Percentiles rank a stretch among this genome's conserved stretches.
These are phyloP conservation scores for Chenopodium formosanum DNA, from an alignment of 148 eudicot genomes.

Conservation along the genomic window DNA sequence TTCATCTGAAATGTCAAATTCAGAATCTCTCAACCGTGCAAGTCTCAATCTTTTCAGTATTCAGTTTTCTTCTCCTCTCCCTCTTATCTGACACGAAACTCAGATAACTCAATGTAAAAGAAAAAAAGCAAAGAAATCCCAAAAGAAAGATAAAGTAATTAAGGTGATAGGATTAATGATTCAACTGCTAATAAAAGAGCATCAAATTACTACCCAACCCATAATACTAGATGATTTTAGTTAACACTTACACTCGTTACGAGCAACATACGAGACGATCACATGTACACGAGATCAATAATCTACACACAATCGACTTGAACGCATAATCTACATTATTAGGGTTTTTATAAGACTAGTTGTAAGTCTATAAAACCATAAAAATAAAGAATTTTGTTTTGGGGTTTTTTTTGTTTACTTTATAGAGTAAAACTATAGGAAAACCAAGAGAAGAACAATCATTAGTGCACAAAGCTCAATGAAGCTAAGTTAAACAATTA, in stretches of 20 bases:
- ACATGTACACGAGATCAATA: no score
- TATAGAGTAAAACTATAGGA: constrained; percentile 3
- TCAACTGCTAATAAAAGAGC: background rate
- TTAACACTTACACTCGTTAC: background rate
- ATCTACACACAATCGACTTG: no score
- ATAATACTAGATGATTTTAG: no score
- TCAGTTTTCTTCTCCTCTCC: constrained; percentile 14
- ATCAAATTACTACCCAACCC: no score
- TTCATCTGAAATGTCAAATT: constrained; percentile 52
- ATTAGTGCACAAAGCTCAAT: constrained; percentile 33
- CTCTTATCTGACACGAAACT: constrained; percentile 19
- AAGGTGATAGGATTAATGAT: background rate
- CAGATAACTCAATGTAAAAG: background rate
- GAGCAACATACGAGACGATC: no score
- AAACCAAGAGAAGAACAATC: constrained; percentile 13
- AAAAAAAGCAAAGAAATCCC: background rate
- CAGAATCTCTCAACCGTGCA: constrained; percentile 47
- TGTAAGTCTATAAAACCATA: no score
- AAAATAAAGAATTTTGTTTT: no score
- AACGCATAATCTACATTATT: background rate
- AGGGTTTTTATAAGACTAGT: constrained; percentile 17
- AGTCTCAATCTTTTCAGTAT: constrained; percentile 15
- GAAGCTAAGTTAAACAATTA: constrained; percentile 8
- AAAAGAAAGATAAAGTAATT: background rate
- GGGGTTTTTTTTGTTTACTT: background rate